A percentile compares a stretch with the other conserved stretches of the same genome.
Evolutionary conservation across 192 early-diverging fungal genomes (phyloP).

Genomic region (Entomortierella parvispora): DNA sequence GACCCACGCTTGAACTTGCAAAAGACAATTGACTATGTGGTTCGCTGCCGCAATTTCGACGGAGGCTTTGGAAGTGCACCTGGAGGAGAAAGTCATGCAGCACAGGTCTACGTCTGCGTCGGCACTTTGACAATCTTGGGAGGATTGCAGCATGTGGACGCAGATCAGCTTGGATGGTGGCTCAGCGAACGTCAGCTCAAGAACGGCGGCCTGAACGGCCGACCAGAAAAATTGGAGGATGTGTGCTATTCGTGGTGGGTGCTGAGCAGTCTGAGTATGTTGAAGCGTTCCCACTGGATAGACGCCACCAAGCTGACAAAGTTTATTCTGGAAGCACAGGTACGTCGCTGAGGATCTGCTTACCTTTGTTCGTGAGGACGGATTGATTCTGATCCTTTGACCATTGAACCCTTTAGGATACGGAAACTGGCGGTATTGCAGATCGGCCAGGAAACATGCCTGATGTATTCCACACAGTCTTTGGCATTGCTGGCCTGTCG

Average conservation of each 20-base stretch:
- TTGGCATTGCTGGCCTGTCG: slow-evolving; percentile 92
- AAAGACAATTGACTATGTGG: slow-evolving; percentile 77
- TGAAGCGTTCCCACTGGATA: slow-evolving; percentile 89
- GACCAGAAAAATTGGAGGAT: slow-evolving; percentile 96
- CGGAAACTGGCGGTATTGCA: slow-evolving; percentile 89
- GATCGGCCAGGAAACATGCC: slow-evolving; percentile 92
- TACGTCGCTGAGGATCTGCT: slow-evolving; percentile 7
- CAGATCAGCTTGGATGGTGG: slow-evolving; percentile 91
- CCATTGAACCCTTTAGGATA: no score
- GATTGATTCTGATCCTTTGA: no score
- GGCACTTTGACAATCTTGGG: slow-evolving; percentile 87
- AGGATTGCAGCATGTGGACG: slow-evolving; percentile 80
- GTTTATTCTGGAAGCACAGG: slow-evolving; percentile 88
- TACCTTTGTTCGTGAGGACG: no score
- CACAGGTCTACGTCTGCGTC: slow-evolving; percentile 92
- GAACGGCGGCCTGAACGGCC: slow-evolving; percentile 94
- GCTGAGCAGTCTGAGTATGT: slow-evolving; percentile 83
- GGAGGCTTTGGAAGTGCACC: slow-evolving; percentile 93
- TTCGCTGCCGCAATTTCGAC: slow-evolving; percentile 92
- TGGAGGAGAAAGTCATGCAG: slow-evolving; percentile 93
- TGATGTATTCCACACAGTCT: slow-evolving; percentile 97
- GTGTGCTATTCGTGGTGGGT: slow-evolving; percentile 99
- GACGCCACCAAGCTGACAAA: slow-evolving; percentile 72
- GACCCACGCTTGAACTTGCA: slow-evolving; percentile 68
- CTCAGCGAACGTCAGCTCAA: slow-evolving; percentile 91